Conservation (phyloP, 805 yeast species). For the Hanseniaspora pseudoguilliermondii region DNA sequence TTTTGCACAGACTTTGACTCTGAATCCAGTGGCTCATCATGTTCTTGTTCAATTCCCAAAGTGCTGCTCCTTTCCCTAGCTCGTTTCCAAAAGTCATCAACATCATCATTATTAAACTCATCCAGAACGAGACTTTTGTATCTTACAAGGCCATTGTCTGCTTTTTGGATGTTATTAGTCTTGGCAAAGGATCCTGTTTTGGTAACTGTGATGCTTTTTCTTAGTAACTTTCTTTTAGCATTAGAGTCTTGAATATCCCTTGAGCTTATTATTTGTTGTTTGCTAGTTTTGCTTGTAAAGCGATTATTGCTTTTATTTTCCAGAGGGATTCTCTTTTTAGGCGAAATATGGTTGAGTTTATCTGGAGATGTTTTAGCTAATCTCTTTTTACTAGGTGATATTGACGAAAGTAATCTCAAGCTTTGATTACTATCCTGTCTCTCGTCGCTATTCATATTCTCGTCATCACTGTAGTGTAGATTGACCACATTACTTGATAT, state of each 20-base stretch:
- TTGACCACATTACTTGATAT: not conserved
- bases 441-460: conserved; percentile 3
- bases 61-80: not conserved
- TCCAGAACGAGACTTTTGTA: conserved; percentile 10
- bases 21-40: not conserved
- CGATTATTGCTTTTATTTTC: not conserved
- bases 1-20: not conserved
- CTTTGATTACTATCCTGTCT: conserved; percentile 4
- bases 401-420: not conserved
- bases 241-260: not conserved
- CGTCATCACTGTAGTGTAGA: conserved; percentile 5
- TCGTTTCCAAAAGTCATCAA: not conserved
- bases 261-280: not conserved
- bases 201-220: conserved; percentile 8
- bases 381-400: conserved; percentile 6
- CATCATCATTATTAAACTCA: conserved; percentile 1
- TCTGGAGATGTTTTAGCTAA: not conserved
- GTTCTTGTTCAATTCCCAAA: not conserved
- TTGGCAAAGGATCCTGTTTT: conserved; percentile 7
- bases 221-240: not conserved
- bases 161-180: not conserved
- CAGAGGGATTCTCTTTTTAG: conserved; percentile 5
- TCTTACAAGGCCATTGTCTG: not conserved
- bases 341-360: not conserved
- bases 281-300: not conserved